Evolutionary conservation across 768 basidiomycete species (phyloP).

Genomic region (Boletus edulis): DNA sequence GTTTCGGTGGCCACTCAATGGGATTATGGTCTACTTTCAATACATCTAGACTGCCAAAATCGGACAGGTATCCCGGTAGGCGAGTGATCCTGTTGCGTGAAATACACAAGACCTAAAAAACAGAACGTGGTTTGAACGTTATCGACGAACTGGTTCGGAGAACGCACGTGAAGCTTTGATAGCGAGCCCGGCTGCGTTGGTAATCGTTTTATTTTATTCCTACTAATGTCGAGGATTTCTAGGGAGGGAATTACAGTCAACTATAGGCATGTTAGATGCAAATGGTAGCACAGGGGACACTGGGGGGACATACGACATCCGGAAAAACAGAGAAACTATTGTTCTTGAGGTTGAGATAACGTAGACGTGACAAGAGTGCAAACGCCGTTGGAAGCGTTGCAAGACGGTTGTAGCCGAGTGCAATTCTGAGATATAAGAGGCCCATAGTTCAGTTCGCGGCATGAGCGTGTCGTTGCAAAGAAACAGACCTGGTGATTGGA

Average conservation of each 20-base stretch:
- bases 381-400: constrained; percentile 75
- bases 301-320: constrained; percentile 62
- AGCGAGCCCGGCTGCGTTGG: constrained; percentile 81
- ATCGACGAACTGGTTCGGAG: not conserved
- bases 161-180: constrained; percentile 64
- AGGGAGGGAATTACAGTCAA: constrained; percentile 81
- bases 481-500: constrained; percentile 57
- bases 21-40: constrained; percentile 91
- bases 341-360: constrained; percentile 85
- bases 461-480: constrained; percentile 5
- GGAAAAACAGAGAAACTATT: constrained; percentile 85
- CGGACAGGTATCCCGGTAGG: constrained; percentile 74
- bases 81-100: constrained; percentile 80
- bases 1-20: constrained; percentile 85
- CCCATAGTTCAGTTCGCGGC: constrained; percentile 4
- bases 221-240: constrained; percentile 92
- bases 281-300: not conserved
- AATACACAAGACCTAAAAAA: constrained; percentile 73
- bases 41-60: constrained; percentile 71
- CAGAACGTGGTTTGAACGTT: not conserved
- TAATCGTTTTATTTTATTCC: constrained; percentile 82
- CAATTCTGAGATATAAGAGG: constrained; percentile 52
- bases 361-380: constrained; percentile 63
- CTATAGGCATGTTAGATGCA: constrained; percentile 38
- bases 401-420: constrained; percentile 83